Evolutionary conservation across 2,329 filamentous ascomycete genomes (phyloP), one percentile per base, ranked within the genome.

Genomic region (Emericellopsis cladophorae): DNA sequence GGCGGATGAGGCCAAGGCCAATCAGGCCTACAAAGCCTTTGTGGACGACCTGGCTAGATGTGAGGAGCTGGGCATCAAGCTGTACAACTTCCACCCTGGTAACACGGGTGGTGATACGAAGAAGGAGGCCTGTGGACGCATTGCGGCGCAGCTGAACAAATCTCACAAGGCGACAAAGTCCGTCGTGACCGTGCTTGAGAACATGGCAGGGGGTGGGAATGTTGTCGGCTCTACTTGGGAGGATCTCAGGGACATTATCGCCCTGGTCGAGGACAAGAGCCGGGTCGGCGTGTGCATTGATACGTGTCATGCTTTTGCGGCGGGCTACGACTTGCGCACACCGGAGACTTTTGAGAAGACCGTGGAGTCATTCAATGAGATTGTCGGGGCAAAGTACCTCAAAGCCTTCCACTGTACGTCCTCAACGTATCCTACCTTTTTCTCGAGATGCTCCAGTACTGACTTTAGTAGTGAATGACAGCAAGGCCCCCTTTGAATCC

Each of bases 21-120:
- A 78, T 40, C 88, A 96, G 64, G 89, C 89, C 1, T 95, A 94
- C 56, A 72, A 68, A 32, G 76, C 79, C 43, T 98, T 98, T 59
- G 55, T 94, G 14, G 89, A 98, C 51, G 92, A 98, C 57, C 69
- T 98, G 1, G 66, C 76, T 39, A 79, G 92, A 9, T 96, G 92
- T 59, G 84, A 95, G 54, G 70, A 73, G 36, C 75, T 98, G 1
- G 87, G 88, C 2, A 95, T 98, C 53, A 71, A 66, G 46, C 72
- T 95, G n/a, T 98, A 96, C 68, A 98, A 98, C 62, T 96, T 98
- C 65, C 92, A 98, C 56, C 92, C 92, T 0, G 92, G 92, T 16
- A 89, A 81, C 43, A 82, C 82, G 2, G 83, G 82, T 42, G 79
- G 81, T 37, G 73, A 74, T 29, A 68, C 74, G 4, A 76, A 81